A percentile compares a stretch with the other conserved stretches of the same genome.
Conservation (phyloP, 1,284 basidiomycete genomes). For the Austropuccinia psidii region DNA sequence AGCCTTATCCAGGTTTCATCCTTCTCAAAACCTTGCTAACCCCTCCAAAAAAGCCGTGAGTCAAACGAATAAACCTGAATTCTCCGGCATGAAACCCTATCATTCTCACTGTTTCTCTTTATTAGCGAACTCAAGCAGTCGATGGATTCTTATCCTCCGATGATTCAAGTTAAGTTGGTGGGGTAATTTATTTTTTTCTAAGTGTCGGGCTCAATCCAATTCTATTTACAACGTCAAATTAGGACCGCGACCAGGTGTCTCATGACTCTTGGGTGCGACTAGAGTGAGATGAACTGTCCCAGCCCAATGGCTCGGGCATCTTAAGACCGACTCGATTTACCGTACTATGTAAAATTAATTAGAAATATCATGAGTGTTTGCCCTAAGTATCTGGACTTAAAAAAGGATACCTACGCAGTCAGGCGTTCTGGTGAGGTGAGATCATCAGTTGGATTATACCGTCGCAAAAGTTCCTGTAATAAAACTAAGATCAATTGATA, state of each 20-base stretch:
- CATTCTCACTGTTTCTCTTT: neutral
- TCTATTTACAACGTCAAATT: too few relatives aligned
- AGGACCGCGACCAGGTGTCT: too few relatives aligned
- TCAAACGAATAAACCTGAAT: neutral
- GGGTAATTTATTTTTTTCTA: too few relatives aligned
- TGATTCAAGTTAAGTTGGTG: slow-evolving; percentile 4
- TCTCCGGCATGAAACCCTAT: neutral
- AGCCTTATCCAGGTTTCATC: too few relatives aligned
- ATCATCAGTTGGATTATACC: slow-evolving; percentile 32
- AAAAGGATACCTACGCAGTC: slow-evolving; percentile 20
- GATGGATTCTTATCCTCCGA: neutral
- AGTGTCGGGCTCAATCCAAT: too few relatives aligned
- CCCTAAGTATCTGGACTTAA: neutral
- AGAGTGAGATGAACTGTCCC: neutral
- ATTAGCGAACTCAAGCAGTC: neutral
- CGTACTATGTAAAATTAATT: slow-evolving; percentile 6
- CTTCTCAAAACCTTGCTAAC: neutral
- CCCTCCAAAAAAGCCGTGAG: slow-evolving; percentile 14
- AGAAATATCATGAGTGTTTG: neutral
- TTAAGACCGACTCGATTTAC: slow-evolving; percentile 31
- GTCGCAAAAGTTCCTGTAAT: slow-evolving; percentile 20
- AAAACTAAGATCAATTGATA: neutral
- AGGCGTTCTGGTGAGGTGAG: slow-evolving; percentile 23
- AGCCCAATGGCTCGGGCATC: slow-evolving; percentile 15
- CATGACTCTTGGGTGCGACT: too few relatives aligned